Base-by-base conservation (phyloP, 2,329 filamentous ascomycete species). In the Colletotrichum spinosum region DNA sequence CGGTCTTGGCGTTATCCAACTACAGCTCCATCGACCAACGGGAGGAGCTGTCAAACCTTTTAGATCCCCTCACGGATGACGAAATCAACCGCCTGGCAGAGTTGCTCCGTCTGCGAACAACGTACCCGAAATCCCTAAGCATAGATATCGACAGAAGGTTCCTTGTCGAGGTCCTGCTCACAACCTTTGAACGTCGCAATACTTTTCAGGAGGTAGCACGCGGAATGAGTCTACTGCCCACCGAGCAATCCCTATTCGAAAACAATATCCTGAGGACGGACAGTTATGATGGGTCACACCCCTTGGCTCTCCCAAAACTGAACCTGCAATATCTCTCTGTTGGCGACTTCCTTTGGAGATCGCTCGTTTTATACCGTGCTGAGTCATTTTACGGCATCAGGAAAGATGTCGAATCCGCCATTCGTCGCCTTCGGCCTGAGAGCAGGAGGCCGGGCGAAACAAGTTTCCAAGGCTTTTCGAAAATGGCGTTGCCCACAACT, bases 261-360 rank as follows among this genome's bases (percentile, higher is more conserved):
- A 84, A 84, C 55, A 88, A 89, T 34, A 86, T 97, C 57, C 79
- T 94, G 60, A 88, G 93, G 63, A 95, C 95, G 61, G 94, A 97
- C 72, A 85, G 84, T 8, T 98, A 97, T 72, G 91, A 97, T 75
- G 94, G 94, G 34, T 94, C 93, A 33, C 88, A 88, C 52, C 94
- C 96, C 6, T 83, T 99, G 63, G 93, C 96, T 3, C 88, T 99
- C 48, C 96, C 96, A 3, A 99, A 99, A 76, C 80, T 98, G 50
- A 99, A 97, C 71, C 82, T 99, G 35, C 96, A 99, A 74, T 99
- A 99, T 77, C 84, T 99, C 12, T 97, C 94, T 3, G 88, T 97
- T 55, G 94, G 94, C 3, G 96, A 99, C 77, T 99, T 99, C 72
- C 80, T 99, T n/a, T 99, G 94, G 94, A 88, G 97, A 68, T 94